Base-by-base conservation (phyloP, 1,284 basidiomycete species). In the Cryptococcus sp. region DNA sequence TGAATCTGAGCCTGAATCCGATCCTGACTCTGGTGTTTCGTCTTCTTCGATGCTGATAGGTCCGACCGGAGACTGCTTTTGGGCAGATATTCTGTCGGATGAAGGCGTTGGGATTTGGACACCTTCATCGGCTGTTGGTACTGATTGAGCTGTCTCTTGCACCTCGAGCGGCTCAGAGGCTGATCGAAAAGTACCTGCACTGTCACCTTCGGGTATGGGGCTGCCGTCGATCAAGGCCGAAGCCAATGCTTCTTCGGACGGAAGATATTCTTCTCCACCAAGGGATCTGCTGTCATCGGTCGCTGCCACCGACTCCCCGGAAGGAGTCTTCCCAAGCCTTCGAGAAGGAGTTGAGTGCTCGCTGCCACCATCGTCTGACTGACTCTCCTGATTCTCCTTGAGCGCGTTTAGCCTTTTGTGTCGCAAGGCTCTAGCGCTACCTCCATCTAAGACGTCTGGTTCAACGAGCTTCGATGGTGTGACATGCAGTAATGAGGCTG, bases 401-500 rank as follows among this genome's bases (percentile, higher is more conserved):
- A 38, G 55, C 37, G 59, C 49, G 46, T 54, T 62, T 38, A 65
- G 41, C 48, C 61, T 37, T 20, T 44, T 37, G 51, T 65, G 64
- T 39, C 64, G 54, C 39, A 57, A 19, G 1, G 58, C 60, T 17
- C 64, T 54, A 10, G 64, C 64, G 53, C 58, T 61, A 3, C 52
- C 56, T 5, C 52, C 57, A 13, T 61, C 62, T 34, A 59, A 20
- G 15, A 52, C 46, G 15, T 44, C 26, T 23, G 39, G 41, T 15
- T 38, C 45, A 40, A 26, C n/a, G 34, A 22, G 29, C 25, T 19
- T 53, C 38, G n/a, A 58, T 49, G 23, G 57, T 53, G 15, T 49
- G 19, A 57, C 45, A 26, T 59, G 58, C 5, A 64, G 52, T 19
- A 70, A 43, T 4, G 65, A 51, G 1, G 60, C 64, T 3, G 72